Conservation (phyloP, 2,329 filamentous ascomycete genomes). For the Leptographium wingfieldii region DNA sequence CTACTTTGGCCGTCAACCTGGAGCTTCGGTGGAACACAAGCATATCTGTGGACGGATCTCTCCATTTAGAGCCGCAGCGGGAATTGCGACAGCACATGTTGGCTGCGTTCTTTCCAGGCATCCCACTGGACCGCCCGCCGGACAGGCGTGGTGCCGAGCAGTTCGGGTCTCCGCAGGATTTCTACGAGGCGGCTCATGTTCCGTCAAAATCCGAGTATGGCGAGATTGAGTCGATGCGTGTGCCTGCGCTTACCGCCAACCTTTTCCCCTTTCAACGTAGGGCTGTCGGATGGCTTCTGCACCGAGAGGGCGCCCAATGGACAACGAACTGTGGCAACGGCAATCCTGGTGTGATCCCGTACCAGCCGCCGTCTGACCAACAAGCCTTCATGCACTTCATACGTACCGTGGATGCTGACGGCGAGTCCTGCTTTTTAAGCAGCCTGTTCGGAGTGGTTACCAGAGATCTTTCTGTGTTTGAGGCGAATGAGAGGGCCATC, state of each 20-base stretch:
- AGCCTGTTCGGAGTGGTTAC: conserved; percentile 49
- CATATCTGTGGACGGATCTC: conserved; percentile 5
- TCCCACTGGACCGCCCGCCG: background rate
- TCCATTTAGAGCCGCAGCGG: conserved; percentile 1
- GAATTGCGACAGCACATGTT: conserved; percentile 6
- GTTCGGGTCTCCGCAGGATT: conserved; percentile 36
- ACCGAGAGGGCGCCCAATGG: conserved; percentile 50
- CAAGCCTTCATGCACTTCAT: conserved; percentile 31
- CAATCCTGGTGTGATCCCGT: conserved; percentile 16
- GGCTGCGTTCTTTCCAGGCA: conserved; percentile 10
- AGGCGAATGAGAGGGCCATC: conserved; percentile 25
- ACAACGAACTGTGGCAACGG: conserved; percentile 2
- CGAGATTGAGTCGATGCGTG: conserved; percentile 22
- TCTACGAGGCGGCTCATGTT: conserved; percentile 58
- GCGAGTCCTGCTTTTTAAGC: conserved; percentile 30
- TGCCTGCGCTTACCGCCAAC: conserved; percentile 32
- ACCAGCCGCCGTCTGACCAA: conserved; percentile 6
- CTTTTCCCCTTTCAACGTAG: conserved; percentile 63
- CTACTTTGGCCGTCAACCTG: conserved; percentile 7
- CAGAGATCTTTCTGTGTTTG: conserved; percentile 32
- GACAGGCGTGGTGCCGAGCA: background rate
- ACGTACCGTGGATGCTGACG: conserved; percentile 29
- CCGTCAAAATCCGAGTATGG: conserved; percentile 33
- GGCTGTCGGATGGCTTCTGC: conserved; percentile 57
- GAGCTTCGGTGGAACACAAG: conserved; percentile 20